A percentile compares a stretch with the other conserved stretches of the same genome.
Evolutionary conservation across 179 eudicot genomes (phyloP).

Genomic region (Carnegiea gigantea): DNA sequence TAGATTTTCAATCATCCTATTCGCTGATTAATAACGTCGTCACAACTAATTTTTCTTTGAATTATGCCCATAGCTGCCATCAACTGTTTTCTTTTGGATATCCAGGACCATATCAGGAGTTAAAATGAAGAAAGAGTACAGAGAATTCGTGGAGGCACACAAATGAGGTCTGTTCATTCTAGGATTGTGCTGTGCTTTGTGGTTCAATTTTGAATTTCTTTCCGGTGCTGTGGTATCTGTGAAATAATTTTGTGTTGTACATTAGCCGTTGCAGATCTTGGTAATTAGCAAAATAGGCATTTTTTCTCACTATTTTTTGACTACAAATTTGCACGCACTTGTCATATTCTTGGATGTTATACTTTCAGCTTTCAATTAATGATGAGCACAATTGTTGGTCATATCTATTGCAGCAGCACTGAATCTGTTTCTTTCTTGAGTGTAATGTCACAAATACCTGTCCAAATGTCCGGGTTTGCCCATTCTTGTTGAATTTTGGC

Average conservation of each 20-base stretch:
- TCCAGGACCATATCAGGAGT: slow-evolving; percentile 93
- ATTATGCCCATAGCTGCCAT: slow-evolving; percentile 1
- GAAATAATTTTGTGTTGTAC: slow-evolving; percentile 14
- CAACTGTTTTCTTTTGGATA: slow-evolving; percentile 7
- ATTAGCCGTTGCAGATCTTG: slow-evolving; percentile 19
- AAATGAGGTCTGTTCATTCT: slow-evolving; percentile 44
- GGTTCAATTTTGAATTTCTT: slow-evolving; percentile 59
- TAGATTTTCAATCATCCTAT: no score
- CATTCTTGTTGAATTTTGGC: no score
- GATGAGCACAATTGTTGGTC: no score
- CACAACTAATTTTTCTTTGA: not conserved
- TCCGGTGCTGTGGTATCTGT: slow-evolving; percentile 21
- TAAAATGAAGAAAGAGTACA: slow-evolving; percentile 99
- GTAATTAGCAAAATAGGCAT: slow-evolving; percentile 21
- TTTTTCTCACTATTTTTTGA: slow-evolving; percentile 25
- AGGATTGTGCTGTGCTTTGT: slow-evolving; percentile 27
- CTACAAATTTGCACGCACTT: slow-evolving; percentile 19
- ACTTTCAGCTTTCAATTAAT: slow-evolving; percentile 9
- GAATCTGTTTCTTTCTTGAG: not conserved
- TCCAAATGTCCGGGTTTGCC: no score
- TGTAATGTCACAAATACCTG: not conserved
- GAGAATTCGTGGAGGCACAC: slow-evolving; percentile 80
- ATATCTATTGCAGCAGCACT: no score
- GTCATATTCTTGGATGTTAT: slow-evolving; percentile 19
- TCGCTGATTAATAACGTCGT: not conserved